Base-by-base conservation (phyloP, 305 asterid species). In the Fraxinus albicans region DNA sequence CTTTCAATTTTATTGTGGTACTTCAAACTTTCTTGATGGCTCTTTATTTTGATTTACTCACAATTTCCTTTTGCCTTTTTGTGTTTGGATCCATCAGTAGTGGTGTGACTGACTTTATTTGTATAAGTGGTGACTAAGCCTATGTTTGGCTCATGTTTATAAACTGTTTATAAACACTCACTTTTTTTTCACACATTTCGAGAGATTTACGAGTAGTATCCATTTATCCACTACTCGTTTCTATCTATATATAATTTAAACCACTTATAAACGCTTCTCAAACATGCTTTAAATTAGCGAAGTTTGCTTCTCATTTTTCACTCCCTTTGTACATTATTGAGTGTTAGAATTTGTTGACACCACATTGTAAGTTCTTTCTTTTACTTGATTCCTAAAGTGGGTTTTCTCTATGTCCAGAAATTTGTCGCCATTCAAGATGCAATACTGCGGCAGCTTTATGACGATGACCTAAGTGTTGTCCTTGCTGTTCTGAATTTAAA, bases 381-480 rank as follows among this genome's bases (percentile, higher is more conserved):
- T 4, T 12, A 38, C 47, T 8, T 33, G 40, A 72, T 78, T 50
- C 67, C 79, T 80, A 44, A 73, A 75, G 8, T 67, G 77, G 58
- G 23, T 75, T 55, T 81, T 35, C 77, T 77, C 13, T 50, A 73
- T 80, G 8, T 69, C 86, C 96, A 96, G 99, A 90, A 83, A 79
- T 89, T 93, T 89, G 89, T 84, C 83, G 88, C 91, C 84, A 88
- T 93, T 85, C 96, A 88, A 87, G 97, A 92, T 89, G 97, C 95
- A 82, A 83, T 96, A 82, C 42, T 88, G 72, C 95, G 89, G 72
- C 89, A 96, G 84, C 95, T 96, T 85, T 86, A 87, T 78, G 98
- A 95, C 63, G 98, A 92, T 83, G 96, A 96, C 84, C 83, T 96
- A 79, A 86, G 85, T 86, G 99, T 96, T 84, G 97, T 93, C 79